phyloP scores from a whole-genome alignment of 1,284 basidiomycete genomes.

The Cutaneotrichosporon sp. region DNA sequence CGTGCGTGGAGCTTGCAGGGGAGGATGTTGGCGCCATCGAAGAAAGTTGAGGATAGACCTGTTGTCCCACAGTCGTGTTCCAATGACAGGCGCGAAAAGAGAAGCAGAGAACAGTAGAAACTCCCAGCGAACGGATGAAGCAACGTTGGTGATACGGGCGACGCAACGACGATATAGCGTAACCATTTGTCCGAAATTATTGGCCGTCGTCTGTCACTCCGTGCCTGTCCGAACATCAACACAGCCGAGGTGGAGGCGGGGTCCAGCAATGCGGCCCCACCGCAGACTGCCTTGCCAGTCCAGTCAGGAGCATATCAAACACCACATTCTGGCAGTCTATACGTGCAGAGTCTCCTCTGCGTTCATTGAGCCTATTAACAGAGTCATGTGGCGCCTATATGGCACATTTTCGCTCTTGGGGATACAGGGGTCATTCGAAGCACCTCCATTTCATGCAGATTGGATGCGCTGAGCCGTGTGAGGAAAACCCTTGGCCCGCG shows the following conservation, averaged over 20 bases:
- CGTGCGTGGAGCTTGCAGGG: background rate
- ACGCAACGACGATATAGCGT: background rate
- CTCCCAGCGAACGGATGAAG: background rate
- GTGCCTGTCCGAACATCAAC: background rate
- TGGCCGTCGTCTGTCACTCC: background rate
- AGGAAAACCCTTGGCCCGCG: background rate
- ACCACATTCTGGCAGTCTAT: background rate
- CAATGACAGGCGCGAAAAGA: background rate
- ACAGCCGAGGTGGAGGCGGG: background rate
- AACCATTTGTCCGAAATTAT: background rate
- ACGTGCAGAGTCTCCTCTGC: background rate
- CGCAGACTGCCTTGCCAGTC: too few species aligned
- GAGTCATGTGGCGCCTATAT: background rate
- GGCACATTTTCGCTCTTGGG: background rate
- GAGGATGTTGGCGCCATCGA: background rate
- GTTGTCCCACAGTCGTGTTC: too few species aligned
- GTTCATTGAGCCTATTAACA: conserved; percentile 1
- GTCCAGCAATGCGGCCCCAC: too few species aligned
- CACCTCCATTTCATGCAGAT: background rate
- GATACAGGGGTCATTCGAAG: background rate
- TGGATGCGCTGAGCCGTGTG: background rate
- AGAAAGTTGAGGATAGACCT: background rate
- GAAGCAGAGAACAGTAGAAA: background rate
- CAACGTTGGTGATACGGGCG: background rate
- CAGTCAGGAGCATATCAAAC: too few species aligned